Base-by-base conservation (phyloP, 768 basidiomycete genomes). In the Amanita pallidorosea region DNA sequence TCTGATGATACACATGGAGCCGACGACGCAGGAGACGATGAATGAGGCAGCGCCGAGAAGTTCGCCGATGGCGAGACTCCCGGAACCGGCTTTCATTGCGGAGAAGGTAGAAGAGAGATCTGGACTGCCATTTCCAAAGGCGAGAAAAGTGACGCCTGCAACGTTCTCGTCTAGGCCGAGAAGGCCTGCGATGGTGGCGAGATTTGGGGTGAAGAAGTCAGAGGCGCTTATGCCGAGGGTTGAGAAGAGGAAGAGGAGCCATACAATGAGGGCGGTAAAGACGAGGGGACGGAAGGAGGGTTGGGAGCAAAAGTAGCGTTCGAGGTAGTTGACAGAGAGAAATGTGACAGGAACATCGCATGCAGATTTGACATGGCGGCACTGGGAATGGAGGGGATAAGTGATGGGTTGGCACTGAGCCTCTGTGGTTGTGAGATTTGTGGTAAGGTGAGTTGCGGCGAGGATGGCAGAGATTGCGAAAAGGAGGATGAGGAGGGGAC, bases 161-260 rank as follows among this genome's bases (percentile, higher is more conserved):
- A 97, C 83, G 49, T 89, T 88, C 62, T 99, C 93, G 58, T 88
- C 88, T 36, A 99, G 67, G 0, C 92, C 88, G 4, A 99, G 77
- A 3, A 88, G 69, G 45, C 84, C 77, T 0, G 95, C 82, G 29
- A 97, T 85, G 1, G 94, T 90, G 0, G 88, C 86, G 15, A 99
- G 76, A 64, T 99, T 98, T 1, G 94, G 94, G 47, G 88, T 93
- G 74, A 98, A 98, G 69, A 97, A 97, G 67, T 98, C 95, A 15
- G 92, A 88, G 5, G 94, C 93, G 56, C 83, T 85, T 63, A 96
- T 96, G 4, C 93, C 93, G 33, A 97, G 84, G 33, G 88, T 94
- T 18, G 92, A 92, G 70, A 99, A 98, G 49, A 99, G 81, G 71
- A 97, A 96, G 23, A 81, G 57, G 15, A 92, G 77, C 91, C 91